These are phyloP conservation scores for Quercus robur DNA, from an alignment of 306 rosid species.

Conservation along the genomic window DNA sequence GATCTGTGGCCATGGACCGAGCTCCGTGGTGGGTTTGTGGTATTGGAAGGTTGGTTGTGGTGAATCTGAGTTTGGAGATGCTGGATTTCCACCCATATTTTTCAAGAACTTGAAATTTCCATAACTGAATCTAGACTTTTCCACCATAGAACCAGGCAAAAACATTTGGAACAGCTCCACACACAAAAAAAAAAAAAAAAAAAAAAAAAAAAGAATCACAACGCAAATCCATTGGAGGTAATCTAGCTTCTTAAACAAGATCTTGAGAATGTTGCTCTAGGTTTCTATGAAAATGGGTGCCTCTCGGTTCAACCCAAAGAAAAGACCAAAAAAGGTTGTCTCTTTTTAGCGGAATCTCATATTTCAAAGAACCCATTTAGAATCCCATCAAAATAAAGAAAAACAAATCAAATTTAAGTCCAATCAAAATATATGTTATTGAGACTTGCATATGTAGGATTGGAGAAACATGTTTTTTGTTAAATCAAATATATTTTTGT, in stretches of 20 bases:
- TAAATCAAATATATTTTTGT: no score
- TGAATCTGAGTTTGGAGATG: no score
- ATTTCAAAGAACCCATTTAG: constrained; percentile 88
- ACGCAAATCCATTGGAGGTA: constrained; percentile 93
- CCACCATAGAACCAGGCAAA: constrained; percentile 67
- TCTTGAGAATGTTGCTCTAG: constrained; percentile 85
- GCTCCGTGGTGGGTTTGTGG: no score
- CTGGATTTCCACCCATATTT: constrained; percentile 27
- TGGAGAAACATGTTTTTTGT: no score
- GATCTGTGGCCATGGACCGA: no score
- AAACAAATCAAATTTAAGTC: not conserved
- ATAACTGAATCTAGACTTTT: constrained; percentile 42
- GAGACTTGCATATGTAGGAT: no score
- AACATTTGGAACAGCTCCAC: constrained; percentile 79
- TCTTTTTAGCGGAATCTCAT: constrained; percentile 56
- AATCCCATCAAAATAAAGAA: constrained; percentile 49
- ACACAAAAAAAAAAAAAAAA: not conserved
- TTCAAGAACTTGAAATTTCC: constrained; percentile 36
- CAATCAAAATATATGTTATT: no score
- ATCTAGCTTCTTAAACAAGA: constrained; percentile 69
- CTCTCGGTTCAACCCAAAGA: constrained; percentile 45
- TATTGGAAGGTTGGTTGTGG: no score
- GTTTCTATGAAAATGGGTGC: constrained; percentile 63
- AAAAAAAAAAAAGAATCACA: constrained; percentile 12
- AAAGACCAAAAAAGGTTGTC: constrained; percentile 57